phyloP scores from a whole-genome alignment of 73 alveolate genomes.

The Symbiodinium pilosum region DNA sequence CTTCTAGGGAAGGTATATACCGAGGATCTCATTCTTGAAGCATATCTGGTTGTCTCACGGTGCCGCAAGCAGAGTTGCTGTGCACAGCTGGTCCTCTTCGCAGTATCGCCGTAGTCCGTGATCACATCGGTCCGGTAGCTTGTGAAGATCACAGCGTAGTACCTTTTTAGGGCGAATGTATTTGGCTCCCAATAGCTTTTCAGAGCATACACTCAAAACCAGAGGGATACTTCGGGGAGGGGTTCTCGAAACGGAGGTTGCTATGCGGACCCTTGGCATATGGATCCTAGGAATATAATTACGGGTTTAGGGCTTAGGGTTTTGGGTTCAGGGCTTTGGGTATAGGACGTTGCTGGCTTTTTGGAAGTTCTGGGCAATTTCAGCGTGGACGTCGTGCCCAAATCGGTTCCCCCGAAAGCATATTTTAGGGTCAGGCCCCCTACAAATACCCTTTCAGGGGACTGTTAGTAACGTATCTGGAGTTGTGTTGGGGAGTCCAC shows the following conservation, averaged over 20 bases:
- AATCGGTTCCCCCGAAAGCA: neutral
- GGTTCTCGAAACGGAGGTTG: too few species aligned
- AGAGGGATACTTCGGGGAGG: neutral
- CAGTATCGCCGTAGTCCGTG: neutral
- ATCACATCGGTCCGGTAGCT: neutral
- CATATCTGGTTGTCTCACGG: too few species aligned
- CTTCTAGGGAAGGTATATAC: too few species aligned
- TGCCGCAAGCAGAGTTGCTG: too few species aligned
- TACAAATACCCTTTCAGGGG: too few species aligned
- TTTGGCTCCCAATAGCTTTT: neutral
- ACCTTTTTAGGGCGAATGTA: neutral
- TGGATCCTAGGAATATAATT: neutral
- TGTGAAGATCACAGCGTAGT: neutral
- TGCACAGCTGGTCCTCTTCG: slow-evolving; percentile 18
- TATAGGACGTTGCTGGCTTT: neutral
- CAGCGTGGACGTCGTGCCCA: neutral
- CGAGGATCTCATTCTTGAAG: too few species aligned
- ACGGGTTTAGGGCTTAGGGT: neutral
- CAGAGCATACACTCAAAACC: neutral
- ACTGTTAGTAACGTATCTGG: too few species aligned
- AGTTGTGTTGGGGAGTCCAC: too few species aligned
- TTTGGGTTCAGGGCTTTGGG: neutral
- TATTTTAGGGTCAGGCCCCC: too few species aligned
- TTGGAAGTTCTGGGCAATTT: neutral
- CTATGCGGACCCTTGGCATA: too few species aligned